Base-by-base conservation (phyloP, 1,284 basidiomycete genomes). In the Apiotrichum montevideense region DNA sequence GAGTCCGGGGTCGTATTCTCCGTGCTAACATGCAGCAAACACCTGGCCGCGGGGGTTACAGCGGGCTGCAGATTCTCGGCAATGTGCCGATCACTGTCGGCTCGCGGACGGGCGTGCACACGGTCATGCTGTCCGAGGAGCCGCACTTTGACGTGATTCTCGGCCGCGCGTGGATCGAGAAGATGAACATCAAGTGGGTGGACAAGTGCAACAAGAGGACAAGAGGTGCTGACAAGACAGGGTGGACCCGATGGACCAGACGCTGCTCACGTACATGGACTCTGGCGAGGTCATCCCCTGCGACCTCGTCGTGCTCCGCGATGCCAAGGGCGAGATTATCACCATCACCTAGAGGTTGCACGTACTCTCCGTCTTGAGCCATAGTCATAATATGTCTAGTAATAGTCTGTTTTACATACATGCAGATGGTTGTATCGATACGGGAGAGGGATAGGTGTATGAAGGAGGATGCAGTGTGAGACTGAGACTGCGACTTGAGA, bases 91-190 rank as follows among this genome's bases (percentile, higher is more conserved):
- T 72, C 68, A 81, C 74, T 55, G 79, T 83, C 50, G 81, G 81
- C 14, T 67, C 66, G 51, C 77, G 78, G 68, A 79, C 80, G 2
- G 77, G 78, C 3, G 67, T 74, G 6, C 80, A 81, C 65, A 75
- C 77, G 5, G 81, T 80, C 43, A 79, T 81, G 75, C 74, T 98
- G 37, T 88, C 88, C 8, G 95, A 98, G 73, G 94, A 97, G 75
- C 86, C 87, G 29, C 94, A 97, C 74, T 98, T 98, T 77, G 94
- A 97, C 66, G 90, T 97, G 50, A 89, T 98, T 21, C 82, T 98
- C 2, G 95, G 95, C 3, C 83, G 95, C 44, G 87, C 88, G 35
- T 98, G 98, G 79, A 87, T 94, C 76, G 96, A 98, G 77, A 85
- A 85, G 70, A 83, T 95, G 66, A 86, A 87, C 65, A 85, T 98